Conservation (phyloP, 306 rosid genomes). For the Quercus agrifolia region DNA sequence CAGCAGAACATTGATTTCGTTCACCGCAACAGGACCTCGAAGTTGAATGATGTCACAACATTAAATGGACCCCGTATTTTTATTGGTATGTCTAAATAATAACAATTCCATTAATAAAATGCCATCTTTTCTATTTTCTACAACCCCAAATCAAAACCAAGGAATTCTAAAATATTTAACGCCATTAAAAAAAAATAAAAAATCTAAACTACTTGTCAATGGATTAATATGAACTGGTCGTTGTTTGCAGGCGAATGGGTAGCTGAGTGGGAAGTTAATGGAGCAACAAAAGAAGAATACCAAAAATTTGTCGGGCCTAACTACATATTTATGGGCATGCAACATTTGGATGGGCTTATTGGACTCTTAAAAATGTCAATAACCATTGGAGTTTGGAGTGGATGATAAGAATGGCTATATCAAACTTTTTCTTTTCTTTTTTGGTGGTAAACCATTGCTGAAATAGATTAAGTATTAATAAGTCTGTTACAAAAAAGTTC, state of each 20-base stretch:
- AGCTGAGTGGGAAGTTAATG: slow-evolving; percentile 56
- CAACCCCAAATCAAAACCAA: neutral
- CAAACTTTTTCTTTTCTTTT: neutral
- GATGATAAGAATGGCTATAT: slow-evolving; percentile 72
- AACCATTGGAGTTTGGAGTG: slow-evolving; percentile 70
- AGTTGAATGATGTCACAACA: slow-evolving; percentile 47
- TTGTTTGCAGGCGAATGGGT: slow-evolving; percentile 64
- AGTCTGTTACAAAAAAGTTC: too few species aligned
- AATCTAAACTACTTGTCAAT: neutral
- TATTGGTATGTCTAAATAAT: slow-evolving; percentile 40
- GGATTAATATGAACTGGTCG: neutral
- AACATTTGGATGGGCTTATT: slow-evolving; percentile 84
- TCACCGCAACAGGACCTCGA: slow-evolving; percentile 38
- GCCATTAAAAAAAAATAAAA: neutral
- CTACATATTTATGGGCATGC: slow-evolving; percentile 50
- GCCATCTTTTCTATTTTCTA: neutral
- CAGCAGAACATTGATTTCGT: slow-evolving; percentile 64
- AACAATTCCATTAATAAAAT: neutral
- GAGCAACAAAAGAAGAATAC: slow-evolving; percentile 51
- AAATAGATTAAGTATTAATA: too few species aligned
- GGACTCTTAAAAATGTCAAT: slow-evolving; percentile 62
- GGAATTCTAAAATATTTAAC: neutral
- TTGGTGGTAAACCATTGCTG: too few species aligned
- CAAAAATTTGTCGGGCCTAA: slow-evolving; percentile 58
- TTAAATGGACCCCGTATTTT: slow-evolving; percentile 74